Conservation (phyloP, 805 yeast species). For the Yamadazyma paraphyllophila region DNA sequence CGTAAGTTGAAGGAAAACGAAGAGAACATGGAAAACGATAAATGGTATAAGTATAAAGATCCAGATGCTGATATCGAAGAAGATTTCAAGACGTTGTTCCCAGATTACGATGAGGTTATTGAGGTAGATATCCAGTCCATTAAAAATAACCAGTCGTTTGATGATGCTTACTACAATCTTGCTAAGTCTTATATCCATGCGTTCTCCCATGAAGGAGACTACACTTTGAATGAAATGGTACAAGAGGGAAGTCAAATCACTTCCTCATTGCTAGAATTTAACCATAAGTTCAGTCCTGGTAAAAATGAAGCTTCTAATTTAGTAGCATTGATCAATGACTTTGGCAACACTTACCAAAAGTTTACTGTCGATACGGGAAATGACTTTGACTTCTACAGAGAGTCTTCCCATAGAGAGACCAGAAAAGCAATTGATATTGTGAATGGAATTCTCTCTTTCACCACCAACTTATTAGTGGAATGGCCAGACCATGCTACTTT, state of each 20-base stretch:
- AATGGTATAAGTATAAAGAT: constrained; percentile 64
- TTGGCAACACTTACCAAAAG: constrained; percentile 14
- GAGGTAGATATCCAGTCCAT: constrained; percentile 14
- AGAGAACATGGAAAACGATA: constrained; percentile 55
- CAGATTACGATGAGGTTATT: constrained; percentile 74
- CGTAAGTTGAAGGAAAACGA: constrained; percentile 67
- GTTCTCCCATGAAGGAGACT: constrained; percentile 26
- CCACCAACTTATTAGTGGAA: constrained; percentile 48
- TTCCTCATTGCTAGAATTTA: constrained; percentile 2
- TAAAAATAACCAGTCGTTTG: constrained; percentile 30
- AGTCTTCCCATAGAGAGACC: constrained; percentile 58
- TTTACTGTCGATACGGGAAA: constrained; percentile 10
- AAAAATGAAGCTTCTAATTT: constrained; percentile 5
- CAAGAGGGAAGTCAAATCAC: constrained; percentile 35
- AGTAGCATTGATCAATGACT: constrained; percentile 8
- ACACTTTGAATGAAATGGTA: constrained; percentile 28
- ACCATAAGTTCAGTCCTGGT: constrained; percentile 10
- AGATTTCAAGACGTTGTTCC: constrained; percentile 81
- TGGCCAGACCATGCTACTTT: constrained; percentile 98
- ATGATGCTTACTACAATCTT: constrained; percentile 46
- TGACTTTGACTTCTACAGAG: constrained; percentile 59
- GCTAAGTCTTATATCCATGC: constrained; percentile 49
- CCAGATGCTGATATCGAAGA: constrained; percentile 66
- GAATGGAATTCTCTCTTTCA: constrained; percentile 28
- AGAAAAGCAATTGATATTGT: constrained; percentile 52